phyloP scores from a whole-genome alignment of 345 rosid genomes.

The Stellera chamaejasme region DNA sequence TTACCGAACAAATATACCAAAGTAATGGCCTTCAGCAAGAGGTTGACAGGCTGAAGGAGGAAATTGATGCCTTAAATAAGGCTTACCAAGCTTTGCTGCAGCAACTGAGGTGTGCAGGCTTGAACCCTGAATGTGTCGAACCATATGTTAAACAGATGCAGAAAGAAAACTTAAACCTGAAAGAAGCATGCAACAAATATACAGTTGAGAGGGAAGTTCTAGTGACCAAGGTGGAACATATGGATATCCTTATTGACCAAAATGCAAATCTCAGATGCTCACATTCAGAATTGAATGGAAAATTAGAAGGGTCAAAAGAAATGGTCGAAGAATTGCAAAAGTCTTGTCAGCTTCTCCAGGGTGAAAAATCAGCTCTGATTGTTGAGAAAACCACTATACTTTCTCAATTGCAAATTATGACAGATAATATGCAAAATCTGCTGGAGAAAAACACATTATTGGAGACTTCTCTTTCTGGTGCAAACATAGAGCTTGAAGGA shows the following conservation, averaged over 20 bases:
- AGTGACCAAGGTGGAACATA: conserved; percentile 41
- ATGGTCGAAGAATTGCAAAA: conserved; percentile 49
- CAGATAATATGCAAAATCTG: conserved; percentile 69
- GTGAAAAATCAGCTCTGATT: conserved; percentile 59
- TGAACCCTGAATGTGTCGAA: conserved; percentile 42
- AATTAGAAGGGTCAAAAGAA: conserved; percentile 58
- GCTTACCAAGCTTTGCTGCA: conserved; percentile 48
- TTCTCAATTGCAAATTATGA: conserved; percentile 67
- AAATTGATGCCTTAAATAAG: conserved; percentile 42
- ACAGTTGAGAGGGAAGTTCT: conserved; percentile 39
- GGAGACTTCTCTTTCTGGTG: conserved; percentile 54
- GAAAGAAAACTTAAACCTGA: conserved; percentile 55
- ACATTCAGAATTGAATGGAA: conserved; percentile 64
- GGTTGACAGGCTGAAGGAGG: conserved; percentile 63
- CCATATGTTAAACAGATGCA: conserved; percentile 54
- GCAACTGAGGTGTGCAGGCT: conserved; percentile 59
- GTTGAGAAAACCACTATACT: conserved; percentile 69
- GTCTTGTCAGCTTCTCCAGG: conserved; percentile 51
- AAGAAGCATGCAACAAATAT: conserved; percentile 39
- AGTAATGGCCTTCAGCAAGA: conserved; percentile 66
- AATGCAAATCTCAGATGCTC: conserved; percentile 57
- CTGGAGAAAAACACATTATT: conserved; percentile 46
- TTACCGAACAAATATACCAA: conserved; percentile 39
- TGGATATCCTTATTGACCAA: conserved; percentile 44
- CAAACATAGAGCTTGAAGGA: conserved; percentile 72